Conservation (phyloP, 768 basidiomycete species). For the Suillus discolor region DNA sequence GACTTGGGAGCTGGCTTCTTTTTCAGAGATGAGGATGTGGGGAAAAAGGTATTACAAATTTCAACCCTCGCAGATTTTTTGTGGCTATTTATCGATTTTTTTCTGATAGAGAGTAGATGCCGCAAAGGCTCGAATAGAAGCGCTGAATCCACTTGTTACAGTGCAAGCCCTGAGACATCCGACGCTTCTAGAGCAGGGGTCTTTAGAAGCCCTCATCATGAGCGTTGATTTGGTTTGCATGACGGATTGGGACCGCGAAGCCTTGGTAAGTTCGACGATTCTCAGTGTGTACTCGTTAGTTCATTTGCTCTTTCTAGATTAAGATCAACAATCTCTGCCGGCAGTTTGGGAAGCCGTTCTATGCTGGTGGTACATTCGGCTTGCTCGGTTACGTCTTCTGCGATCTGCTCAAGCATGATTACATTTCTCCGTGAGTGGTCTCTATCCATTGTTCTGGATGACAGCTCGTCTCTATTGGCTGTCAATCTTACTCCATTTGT, state of each 20-base stretch:
- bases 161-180: conserved; percentile 67
- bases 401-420: conserved; percentile 86
- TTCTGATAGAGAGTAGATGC: conserved; percentile 75
- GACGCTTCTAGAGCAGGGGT: conserved; percentile 49
- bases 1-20: conserved; percentile 94
- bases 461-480: conserved; percentile 6
- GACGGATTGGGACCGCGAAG: conserved; percentile 74
- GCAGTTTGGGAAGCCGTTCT: conserved; percentile 74
- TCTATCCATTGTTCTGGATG: neutral
- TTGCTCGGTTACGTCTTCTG: conserved; percentile 93
- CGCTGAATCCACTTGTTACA: conserved; percentile 88
- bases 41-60: conserved; percentile 64
- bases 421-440: conserved; percentile 73
- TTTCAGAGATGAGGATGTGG: conserved; percentile 91
- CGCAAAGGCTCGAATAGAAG: conserved; percentile 82
- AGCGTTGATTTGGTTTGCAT: conserved; percentile 84
- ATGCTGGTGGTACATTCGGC: conserved; percentile 91
- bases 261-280: conserved; percentile 56
- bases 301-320: conserved; percentile 49
- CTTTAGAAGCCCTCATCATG: conserved; percentile 60
- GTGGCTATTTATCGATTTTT: conserved; percentile 42
- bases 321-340: conserved; percentile 81
- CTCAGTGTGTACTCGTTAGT: conserved; percentile 4
- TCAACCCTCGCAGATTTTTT: conserved; percentile 31
- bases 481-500: conserved; percentile 10